Evolutionary conservation across 177 flowering plant species (phyloP).

Genomic region (Vitis hybrid): DNA sequence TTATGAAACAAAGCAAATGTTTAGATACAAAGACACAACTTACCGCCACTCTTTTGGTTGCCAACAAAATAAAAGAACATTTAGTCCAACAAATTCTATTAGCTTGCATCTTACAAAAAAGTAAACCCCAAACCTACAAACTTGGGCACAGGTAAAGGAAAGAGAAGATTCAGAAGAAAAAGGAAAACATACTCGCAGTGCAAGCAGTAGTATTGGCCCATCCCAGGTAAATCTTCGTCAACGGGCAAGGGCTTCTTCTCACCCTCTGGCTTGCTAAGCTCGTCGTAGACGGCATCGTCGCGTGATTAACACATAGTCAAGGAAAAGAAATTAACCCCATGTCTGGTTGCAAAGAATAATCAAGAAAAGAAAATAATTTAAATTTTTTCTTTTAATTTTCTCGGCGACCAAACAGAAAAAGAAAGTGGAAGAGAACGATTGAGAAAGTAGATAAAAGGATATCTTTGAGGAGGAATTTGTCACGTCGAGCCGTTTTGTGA

Average conservation of each 20-base stretch:
- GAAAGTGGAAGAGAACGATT: neutral
- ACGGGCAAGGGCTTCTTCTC: conserved; percentile 47
- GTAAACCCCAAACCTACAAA: neutral
- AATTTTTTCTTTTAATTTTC: too few relatives aligned
- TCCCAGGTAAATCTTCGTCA: conserved; percentile 91
- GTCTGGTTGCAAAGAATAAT: neutral
- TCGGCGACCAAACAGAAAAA: neutral
- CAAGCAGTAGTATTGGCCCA: conserved; percentile 93
- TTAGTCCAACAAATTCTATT: too few relatives aligned
- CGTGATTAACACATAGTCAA: conserved; percentile 38
- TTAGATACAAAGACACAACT: neutral
- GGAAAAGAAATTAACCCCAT: conserved; percentile 5
- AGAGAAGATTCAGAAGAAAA: neutral
- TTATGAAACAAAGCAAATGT: neutral
- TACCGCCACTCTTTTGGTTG: neutral
- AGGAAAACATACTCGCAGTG: conserved; percentile 64
- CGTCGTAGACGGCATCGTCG: conserved; percentile 72
- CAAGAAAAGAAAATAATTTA: neutral
- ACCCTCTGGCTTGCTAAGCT: conserved; percentile 54
- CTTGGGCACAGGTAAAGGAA: neutral
- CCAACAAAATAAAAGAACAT: too few relatives aligned
- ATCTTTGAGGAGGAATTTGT: conserved; percentile 71
- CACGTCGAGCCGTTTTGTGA: conserved; percentile 70
- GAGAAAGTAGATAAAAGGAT: conserved; percentile 44
- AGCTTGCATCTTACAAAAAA: neutral